Evolutionary conservation across 2,329 filamentous ascomycete genomes (phyloP).

Genomic region (Cercospora canescens): DNA sequence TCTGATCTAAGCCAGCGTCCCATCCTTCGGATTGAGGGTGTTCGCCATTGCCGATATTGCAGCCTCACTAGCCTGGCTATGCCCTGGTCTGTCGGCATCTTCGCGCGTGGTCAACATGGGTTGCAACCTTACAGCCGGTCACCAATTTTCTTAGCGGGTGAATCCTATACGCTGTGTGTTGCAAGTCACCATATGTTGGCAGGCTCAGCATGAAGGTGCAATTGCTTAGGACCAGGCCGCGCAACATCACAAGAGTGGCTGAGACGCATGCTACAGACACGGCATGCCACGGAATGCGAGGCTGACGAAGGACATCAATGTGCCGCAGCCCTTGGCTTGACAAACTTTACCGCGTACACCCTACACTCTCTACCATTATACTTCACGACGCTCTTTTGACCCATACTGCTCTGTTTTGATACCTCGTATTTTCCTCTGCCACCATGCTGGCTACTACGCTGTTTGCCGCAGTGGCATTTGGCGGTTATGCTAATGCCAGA

Average conservation of each 20-base stretch:
- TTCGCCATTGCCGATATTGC: neutral
- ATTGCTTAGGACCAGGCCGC: neutral
- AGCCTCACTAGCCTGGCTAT: neutral
- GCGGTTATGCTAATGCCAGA: neutral
- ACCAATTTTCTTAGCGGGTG: neutral
- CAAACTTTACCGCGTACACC: neutral
- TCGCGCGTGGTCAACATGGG: neutral
- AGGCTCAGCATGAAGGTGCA: neutral
- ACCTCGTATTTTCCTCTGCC: constrained; percentile 1
- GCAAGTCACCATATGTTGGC: neutral
- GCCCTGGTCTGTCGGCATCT: neutral
- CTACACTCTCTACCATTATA: neutral
- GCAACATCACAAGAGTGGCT: neutral
- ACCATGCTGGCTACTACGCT: constrained; percentile 2
- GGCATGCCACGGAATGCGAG: neutral
- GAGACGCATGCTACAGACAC: neutral
- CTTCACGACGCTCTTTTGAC: neutral
- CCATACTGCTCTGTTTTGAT: neutral
- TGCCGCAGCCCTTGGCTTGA: neutral
- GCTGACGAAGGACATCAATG: neutral
- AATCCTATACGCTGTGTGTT: neutral
- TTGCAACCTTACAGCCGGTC: neutral
- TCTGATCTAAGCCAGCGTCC: neutral
- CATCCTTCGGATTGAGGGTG: neutral
- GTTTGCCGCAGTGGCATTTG: constrained; percentile 1